These are phyloP conservation scores for Trypanosoma melophagium DNA, from an alignment of 208 protist genomes.

Conservation along the genomic window DNA sequence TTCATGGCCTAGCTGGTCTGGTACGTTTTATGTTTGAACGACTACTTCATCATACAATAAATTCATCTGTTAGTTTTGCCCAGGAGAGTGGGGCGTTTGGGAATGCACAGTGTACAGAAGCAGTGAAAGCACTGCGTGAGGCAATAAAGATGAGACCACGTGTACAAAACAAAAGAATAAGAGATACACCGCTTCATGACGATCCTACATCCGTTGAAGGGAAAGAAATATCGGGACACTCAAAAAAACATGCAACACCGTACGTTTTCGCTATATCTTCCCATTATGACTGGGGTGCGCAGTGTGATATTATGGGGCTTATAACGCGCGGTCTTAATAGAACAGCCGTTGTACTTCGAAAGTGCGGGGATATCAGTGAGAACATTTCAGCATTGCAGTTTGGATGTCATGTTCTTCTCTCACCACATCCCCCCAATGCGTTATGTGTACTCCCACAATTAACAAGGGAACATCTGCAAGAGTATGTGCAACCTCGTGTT, in stretches of 20 bases:
- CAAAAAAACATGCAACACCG: background rate
- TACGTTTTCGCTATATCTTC: slow-evolving; percentile 49
- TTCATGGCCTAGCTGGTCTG: slow-evolving; percentile 14
- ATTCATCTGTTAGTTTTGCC: slow-evolving; percentile 10
- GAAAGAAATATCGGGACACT: background rate
- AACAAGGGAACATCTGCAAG: slow-evolving; percentile 13
- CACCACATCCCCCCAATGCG: background rate
- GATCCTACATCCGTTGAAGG: background rate
- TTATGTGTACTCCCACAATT: background rate
- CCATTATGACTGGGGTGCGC: slow-evolving; percentile 22
- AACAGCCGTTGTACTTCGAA: slow-evolving; percentile 33
- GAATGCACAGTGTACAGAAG: background rate
- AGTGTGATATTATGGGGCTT: slow-evolving; percentile 21
- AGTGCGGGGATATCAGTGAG: background rate
- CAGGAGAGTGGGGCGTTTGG: slow-evolving; percentile 2
- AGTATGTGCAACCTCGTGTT: slow-evolving; percentile 6
- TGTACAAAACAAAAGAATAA: background rate
- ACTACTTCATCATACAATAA: slow-evolving; percentile 7
- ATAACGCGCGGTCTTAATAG: slow-evolving; percentile 29
- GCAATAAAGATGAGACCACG: background rate
- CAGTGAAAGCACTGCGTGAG: slow-evolving; percentile 4
- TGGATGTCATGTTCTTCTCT: slow-evolving; percentile 31
- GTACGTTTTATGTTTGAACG: slow-evolving; percentile 24
- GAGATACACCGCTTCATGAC: background rate
- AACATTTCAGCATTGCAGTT: slow-evolving; percentile 33